Base-by-base conservation (phyloP, 306 rosid species). In the Arachis hypogaea region DNA sequence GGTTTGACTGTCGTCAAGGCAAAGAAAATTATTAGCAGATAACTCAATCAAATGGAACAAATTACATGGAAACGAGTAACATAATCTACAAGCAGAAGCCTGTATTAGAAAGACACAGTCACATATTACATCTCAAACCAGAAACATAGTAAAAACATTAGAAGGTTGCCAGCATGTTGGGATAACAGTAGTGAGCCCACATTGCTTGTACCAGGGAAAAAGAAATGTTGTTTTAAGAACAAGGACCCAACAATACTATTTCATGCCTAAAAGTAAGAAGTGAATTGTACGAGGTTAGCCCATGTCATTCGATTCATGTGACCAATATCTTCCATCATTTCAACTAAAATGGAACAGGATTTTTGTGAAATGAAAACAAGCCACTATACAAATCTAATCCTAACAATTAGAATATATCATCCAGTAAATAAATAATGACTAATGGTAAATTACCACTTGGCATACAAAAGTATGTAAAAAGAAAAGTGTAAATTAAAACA, bases 1-100 rank as follows among this genome's bases (percentile, higher is more conserved):
- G 99, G 99, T 78, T 92, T 90, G 79, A 89, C 98, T 94, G 92
- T 77, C 86, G 92, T 77, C 86, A 54, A 88, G 70, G 71, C 49
- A 72, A 82, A 79, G 59, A 70, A 66, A 44, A 70, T 67, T 49
- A 59, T 78, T 73, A 84, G 54, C 30, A 51, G 60, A 72, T 74
- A 76, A 69, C 72, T 69, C 73, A 30, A 11, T 70, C 80, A 38
- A 79, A 82, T 42, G 73, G 22, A 79, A 68, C 54, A 54, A 36
- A 56, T 46, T 74, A 64, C 62, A 30, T 45, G 47, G 43, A 55
- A 33, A 33, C 4, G 4, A 33, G 38, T 4, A 33, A 68, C 74
- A 58, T 52, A 6, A 64, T 65, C 71, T 68, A 56, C 51, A 52
- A 63, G 55, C 61, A 62, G 47, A 5, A 80, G 51, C 66, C 22